A percentile compares a stretch with the other conserved stretches of the same genome.
These are phyloP conservation scores for Galerina sulciceps DNA, from an alignment of 768 basidiomycete genomes.

Conservation along the genomic window DNA sequence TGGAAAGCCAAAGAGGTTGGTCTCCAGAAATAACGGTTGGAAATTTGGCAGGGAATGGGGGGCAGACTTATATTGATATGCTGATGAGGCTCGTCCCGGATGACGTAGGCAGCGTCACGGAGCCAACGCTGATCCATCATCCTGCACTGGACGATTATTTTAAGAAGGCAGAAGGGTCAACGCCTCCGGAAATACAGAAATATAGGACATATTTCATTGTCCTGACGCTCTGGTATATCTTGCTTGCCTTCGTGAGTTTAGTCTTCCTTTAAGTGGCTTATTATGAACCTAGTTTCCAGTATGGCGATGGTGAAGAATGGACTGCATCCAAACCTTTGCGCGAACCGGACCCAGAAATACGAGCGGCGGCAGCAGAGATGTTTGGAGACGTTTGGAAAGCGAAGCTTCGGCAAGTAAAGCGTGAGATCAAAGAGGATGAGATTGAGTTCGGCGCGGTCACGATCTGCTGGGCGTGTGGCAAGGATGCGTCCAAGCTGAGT, in stretches of 20 bases:
- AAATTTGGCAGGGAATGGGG: neutral
- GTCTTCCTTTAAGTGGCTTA: neutral
- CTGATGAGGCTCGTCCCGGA: conserved; percentile 1
- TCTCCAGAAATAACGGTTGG: conserved; percentile 24
- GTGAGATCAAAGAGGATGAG: neutral
- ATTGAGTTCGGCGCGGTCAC: neutral
- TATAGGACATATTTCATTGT: conserved; percentile 11
- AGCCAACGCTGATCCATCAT: conserved; percentile 3
- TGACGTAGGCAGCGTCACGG: neutral
- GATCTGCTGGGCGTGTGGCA: conserved; percentile 1
- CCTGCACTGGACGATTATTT: neutral
- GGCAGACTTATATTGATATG: conserved; percentile 4
- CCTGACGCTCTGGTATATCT: neutral
- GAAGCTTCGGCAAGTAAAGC: neutral
- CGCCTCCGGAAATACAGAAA: neutral
- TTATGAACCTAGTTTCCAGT: neutral
- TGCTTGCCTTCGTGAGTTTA: neutral
- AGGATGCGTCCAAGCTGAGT: neutral
- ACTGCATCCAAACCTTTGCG: neutral
- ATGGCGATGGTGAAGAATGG: neutral
- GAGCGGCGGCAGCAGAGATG: neutral
- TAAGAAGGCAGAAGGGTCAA: neutral
- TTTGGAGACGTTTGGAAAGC: neutral
- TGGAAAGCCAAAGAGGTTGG: conserved; percentile 20
- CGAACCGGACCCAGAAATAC: too few species aligned